These are phyloP conservation scores for Pyrenula massariospora DNA, from an alignment of 495 filamentous ascomycete species.

Conservation along the genomic window DNA sequence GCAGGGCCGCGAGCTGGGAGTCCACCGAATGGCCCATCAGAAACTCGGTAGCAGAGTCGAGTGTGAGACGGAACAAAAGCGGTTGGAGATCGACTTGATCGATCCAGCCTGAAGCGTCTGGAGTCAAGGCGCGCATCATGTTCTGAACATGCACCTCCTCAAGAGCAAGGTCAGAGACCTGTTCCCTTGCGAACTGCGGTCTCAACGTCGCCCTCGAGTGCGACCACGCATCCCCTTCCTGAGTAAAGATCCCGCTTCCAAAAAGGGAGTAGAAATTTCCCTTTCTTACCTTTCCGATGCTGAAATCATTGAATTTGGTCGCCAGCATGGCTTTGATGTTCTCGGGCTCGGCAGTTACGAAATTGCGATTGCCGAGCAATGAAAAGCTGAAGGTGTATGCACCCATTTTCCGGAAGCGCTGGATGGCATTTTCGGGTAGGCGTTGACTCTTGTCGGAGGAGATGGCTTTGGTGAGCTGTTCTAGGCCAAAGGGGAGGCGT, in stretches of 20 bases:
- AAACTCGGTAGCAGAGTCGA: constrained; percentile 64
- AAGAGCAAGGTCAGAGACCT: constrained; percentile 45
- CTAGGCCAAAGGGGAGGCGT: too few species aligned
- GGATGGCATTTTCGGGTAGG: not conserved
- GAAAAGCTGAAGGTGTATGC: not conserved
- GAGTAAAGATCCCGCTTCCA: constrained; percentile 61
- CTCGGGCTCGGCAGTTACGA: constrained; percentile 39
- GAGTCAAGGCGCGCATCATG: constrained; percentile 31
- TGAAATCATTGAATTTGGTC: constrained; percentile 48
- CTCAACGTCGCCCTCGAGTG: constrained; percentile 49
- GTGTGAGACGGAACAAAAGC: constrained; percentile 50
- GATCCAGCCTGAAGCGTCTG: constrained; percentile 25
- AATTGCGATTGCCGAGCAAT: constrained; percentile 13
- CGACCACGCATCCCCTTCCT: constrained; percentile 54
- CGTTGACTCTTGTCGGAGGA: too few species aligned
- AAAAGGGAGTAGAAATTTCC: constrained; percentile 40
- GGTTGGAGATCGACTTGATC: constrained; percentile 49
- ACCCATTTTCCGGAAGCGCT: not conserved
- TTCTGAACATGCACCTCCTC: constrained; percentile 49
- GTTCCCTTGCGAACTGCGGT: constrained; percentile 49
- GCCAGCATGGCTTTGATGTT: constrained; percentile 54
- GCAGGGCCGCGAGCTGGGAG: not conserved
- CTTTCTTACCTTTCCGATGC: constrained; percentile 35
- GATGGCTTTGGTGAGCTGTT: too few species aligned
- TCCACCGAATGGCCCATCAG: constrained; percentile 42